Evolutionary conservation across 2,329 filamentous ascomycete genomes (phyloP).

Genomic region (Incumbomyces lentus): DNA sequence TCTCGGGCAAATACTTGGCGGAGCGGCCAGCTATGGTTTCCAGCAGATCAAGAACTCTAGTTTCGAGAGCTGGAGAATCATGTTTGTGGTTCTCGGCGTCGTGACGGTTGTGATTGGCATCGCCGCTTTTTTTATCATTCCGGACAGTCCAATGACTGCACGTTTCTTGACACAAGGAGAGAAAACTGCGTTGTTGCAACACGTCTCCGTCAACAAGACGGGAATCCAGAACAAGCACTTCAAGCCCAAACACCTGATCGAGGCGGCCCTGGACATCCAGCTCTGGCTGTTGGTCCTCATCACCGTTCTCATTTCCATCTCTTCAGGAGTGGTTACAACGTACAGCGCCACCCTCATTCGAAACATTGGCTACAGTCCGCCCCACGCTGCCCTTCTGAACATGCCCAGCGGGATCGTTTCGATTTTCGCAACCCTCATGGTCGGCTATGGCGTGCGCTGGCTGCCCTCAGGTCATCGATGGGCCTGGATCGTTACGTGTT

Average conservation of each 20-base stretch:
- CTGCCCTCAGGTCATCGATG: conserved; percentile 23
- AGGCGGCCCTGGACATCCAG: conserved; percentile 36
- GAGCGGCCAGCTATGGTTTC: conserved; percentile 43
- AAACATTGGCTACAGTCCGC: conserved; percentile 28
- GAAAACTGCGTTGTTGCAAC: conserved; percentile 12
- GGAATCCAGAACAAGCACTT: conserved; percentile 44
- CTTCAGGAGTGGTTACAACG: conserved; percentile 29
- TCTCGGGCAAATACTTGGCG: conserved; percentile 44
- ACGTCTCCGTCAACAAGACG: conserved; percentile 24
- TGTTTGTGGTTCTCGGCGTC: conserved; percentile 42
- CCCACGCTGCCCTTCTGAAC: conserved; percentile 28
- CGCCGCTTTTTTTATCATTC: conserved; percentile 35
- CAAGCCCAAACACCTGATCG: conserved; percentile 37
- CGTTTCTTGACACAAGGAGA: conserved; percentile 15
- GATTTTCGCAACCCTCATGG: conserved; percentile 29
- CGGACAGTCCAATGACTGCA: conserved; percentile 41
- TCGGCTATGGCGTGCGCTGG: conserved; percentile 36
- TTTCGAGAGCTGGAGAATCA: conserved; percentile 38
- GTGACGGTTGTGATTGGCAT: conserved; percentile 36
- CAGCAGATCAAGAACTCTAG: conserved; percentile 35
- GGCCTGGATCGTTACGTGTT: conserved; percentile 21
- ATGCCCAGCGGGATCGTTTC: conserved; percentile 23
- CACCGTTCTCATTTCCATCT: conserved; percentile 25
- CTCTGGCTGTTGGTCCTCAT: conserved; percentile 32
- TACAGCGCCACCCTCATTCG: conserved; percentile 32